Percentiles rank a stretch among this genome's conserved stretches.
Evolutionary conservation across 2,329 filamentous ascomycete species (phyloP).

Genomic region (Pyrenochaeta sp.): DNA sequence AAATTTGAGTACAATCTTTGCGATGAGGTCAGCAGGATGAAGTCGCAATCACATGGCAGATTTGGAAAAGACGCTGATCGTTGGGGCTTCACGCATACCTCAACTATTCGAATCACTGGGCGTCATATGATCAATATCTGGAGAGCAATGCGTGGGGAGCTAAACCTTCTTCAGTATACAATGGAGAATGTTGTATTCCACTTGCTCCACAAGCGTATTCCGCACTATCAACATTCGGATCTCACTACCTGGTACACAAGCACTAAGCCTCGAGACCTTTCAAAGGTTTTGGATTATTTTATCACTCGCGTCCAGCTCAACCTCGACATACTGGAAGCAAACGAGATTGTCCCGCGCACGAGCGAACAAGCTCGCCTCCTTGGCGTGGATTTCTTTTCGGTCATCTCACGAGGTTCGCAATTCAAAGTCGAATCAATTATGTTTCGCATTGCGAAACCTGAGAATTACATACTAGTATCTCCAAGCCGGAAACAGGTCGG

Average conservation of each 20-base stretch:
- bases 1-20: conserved; percentile 92
- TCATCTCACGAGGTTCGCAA: conserved; percentile 93
- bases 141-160: conserved; percentile 92
- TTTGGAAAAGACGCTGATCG: conserved; percentile 87
- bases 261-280: conserved; percentile 71
- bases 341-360: conserved; percentile 86
- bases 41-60: conserved; percentile 79
- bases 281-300: conserved; percentile 82
- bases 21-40: conserved; percentile 90
- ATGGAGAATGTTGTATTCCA: conserved; percentile 97
- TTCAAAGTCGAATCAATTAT: conserved; percentile 99
- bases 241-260: conserved; percentile 85
- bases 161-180: conserved; percentile 91
- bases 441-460: conserved; percentile 97
- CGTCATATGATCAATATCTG: conserved; percentile 97
- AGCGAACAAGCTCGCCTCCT: conserved; percentile 93
- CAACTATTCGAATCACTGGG: conserved; percentile 90
- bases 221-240: conserved; percentile 82
- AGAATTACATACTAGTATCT: conserved; percentile 90
- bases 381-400: conserved; percentile 95
- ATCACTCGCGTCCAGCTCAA: conserved; percentile 78
- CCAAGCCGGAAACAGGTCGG: conserved; percentile 93
- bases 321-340: conserved; percentile 88
- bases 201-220: conserved; percentile 83
- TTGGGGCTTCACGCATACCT: conserved; percentile 95